Evolutionary conservation across 2,329 filamentous ascomycete species (phyloP).

Genomic region (Botryosphaeria dothidea): DNA sequence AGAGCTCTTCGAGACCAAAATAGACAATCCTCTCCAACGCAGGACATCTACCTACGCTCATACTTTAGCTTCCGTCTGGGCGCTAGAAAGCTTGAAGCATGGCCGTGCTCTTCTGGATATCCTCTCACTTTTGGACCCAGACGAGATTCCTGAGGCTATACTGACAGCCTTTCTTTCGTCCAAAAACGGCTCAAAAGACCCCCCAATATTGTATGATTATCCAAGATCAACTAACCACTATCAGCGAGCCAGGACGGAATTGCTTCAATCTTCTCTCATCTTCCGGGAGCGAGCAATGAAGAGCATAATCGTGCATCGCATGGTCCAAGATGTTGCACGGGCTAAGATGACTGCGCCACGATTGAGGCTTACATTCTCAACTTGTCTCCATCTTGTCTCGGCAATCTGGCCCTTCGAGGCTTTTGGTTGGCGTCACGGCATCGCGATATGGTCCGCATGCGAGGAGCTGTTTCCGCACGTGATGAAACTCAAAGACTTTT

Average conservation of each 20-base stretch:
- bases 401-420: constrained; percentile 22
- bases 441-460: constrained; percentile 21
- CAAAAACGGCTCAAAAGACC: not conserved
- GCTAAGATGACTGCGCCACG: not conserved
- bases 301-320: not conserved
- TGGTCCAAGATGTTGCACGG: not conserved
- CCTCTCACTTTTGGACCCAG: constrained; percentile 23
- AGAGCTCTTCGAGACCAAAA: not conserved
- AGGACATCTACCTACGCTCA: not conserved
- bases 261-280: constrained; percentile 16
- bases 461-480: constrained; percentile 23
- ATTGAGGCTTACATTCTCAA: not conserved
- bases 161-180: not conserved
- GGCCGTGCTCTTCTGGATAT: constrained; percentile 20
- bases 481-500: constrained; percentile 1
- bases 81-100: constrained; percentile 19
- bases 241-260: constrained; percentile 15
- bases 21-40: not conserved
- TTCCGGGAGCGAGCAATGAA: not conserved
- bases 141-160: constrained; percentile 21
- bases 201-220: not conserved
- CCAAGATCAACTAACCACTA: constrained; percentile 3
- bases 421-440: constrained; percentile 23
- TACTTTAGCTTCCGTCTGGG: constrained; percentile 15
- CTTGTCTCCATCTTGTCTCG: constrained; percentile 19